Conservation (phyloP, 768 basidiomycete species). For the Lentinula aciculospora region DNA sequence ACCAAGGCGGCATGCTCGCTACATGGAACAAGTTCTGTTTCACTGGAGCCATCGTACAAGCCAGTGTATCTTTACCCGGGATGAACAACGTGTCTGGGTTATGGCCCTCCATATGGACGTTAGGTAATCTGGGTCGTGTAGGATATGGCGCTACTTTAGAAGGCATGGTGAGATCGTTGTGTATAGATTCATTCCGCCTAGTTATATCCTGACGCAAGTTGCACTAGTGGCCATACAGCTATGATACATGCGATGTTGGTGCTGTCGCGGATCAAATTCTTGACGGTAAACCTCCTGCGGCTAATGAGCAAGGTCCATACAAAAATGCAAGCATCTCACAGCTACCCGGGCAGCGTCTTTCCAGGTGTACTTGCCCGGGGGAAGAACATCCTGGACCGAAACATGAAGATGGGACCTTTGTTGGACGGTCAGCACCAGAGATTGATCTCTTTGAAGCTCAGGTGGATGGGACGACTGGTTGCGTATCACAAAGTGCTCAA, state of each 20-base stretch:
- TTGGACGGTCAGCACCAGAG: slow-evolving; percentile 49
- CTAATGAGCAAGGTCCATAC: slow-evolving; percentile 31
- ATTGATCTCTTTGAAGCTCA: slow-evolving; percentile 57
- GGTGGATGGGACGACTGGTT: slow-evolving; percentile 15
- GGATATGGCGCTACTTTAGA: slow-evolving; percentile 66
- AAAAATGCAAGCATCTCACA: slow-evolving; percentile 25
- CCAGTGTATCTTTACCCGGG: slow-evolving; percentile 9
- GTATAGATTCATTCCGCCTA: background rate
- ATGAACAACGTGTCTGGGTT: slow-evolving; percentile 4
- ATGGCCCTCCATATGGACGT: slow-evolving; percentile 23
- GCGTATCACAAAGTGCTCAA: slow-evolving; percentile 61
- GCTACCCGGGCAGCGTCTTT: slow-evolving; percentile 50
- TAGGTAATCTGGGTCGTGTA: slow-evolving; percentile 55
- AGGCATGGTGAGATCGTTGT: slow-evolving; percentile 40
- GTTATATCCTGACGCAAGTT: background rate
- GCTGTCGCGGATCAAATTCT: slow-evolving; percentile 49
- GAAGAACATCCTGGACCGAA: slow-evolving; percentile 54
- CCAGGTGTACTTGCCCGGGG: slow-evolving; percentile 50
- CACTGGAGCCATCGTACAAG: slow-evolving; percentile 69
- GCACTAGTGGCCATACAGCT: slow-evolving; percentile 59
- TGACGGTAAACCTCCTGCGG: slow-evolving; percentile 37
- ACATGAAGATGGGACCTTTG: slow-evolving; percentile 36
- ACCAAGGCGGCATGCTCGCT: slow-evolving; percentile 22
- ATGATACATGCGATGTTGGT: slow-evolving; percentile 59
- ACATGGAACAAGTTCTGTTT: slow-evolving; percentile 72